These are phyloP conservation scores for Seiridium unicorne DNA, from an alignment of 2,329 filamentous ascomycete species.

Conservation along the genomic window DNA sequence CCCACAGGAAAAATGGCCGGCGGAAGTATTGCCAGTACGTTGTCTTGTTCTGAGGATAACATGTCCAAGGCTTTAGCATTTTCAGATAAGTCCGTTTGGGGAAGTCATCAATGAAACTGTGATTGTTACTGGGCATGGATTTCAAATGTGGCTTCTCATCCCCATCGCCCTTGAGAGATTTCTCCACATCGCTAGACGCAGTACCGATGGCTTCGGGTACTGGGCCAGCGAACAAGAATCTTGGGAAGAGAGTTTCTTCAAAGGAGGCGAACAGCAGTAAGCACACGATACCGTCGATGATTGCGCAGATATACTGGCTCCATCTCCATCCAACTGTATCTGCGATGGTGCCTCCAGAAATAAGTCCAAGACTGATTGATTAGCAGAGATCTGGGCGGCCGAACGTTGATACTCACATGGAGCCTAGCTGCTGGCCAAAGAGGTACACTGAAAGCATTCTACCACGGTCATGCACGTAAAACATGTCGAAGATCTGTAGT, in stretches of 20 bases:
- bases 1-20: not conserved
- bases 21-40: conserved; percentile 3
- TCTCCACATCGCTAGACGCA: not conserved
- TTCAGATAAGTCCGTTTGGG: not conserved
- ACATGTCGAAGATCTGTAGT: conserved; percentile 33
- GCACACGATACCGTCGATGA: not conserved
- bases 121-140: not conserved
- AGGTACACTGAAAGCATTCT: conserved; percentile 33
- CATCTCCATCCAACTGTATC: not conserved
- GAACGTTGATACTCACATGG: conserved; percentile 17
- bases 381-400: not conserved
- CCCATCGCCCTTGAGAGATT: not conserved
- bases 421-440: conserved; percentile 36
- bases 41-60: conserved; percentile 1
- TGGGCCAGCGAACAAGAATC: not conserved
- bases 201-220: not conserved
- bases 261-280: not conserved
- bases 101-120: not conserved
- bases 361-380: not conserved
- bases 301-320: not conserved
- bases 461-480: conserved; percentile 35
- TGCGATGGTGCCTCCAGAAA: not conserved
- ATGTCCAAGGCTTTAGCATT: not conserved
- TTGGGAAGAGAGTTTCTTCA: not conserved
- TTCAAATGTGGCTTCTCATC: not conserved